Conservation (phyloP, 73 alveolate species). For the Paramecium primaurelia region DNA sequence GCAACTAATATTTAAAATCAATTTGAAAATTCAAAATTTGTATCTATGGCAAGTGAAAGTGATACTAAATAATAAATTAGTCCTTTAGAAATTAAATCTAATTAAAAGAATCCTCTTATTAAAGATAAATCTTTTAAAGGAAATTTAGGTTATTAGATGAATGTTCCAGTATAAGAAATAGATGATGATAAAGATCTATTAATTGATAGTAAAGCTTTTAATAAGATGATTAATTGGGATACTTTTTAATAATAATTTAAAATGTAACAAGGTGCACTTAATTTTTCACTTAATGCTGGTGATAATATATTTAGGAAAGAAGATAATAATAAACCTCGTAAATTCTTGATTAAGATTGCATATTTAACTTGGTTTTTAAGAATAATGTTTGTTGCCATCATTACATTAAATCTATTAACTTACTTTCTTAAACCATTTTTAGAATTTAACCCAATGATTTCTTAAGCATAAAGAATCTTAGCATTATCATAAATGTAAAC, state of each 20-base stretch:
- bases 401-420: background rate
- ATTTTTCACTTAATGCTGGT: background rate
- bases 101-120: background rate
- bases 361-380: slow-evolving; percentile 49
- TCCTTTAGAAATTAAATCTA: background rate
- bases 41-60: slow-evolving; percentile 10
- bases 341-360: background rate
- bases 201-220: background rate
- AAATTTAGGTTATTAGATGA: background rate
- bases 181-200: slow-evolving; percentile 43
- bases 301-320: slow-evolving; percentile 38
- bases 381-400: slow-evolving; percentile 22
- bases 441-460: background rate
- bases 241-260: slow-evolving; percentile 11
- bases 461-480: slow-evolving; percentile 28
- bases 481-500: slow-evolving; percentile 18
- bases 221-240: slow-evolving; percentile 43
- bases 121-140: background rate
- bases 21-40: background rate
- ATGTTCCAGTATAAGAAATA: background rate
- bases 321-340: slow-evolving; percentile 36
- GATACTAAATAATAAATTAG: background rate
- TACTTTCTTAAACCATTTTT: background rate
- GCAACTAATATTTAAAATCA: background rate
- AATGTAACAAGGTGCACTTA: slow-evolving; percentile 15